These are phyloP conservation scores for Aspergillus brasiliensis DNA, from an alignment of 2,329 filamentous ascomycete genomes.

Conservation along the genomic window DNA sequence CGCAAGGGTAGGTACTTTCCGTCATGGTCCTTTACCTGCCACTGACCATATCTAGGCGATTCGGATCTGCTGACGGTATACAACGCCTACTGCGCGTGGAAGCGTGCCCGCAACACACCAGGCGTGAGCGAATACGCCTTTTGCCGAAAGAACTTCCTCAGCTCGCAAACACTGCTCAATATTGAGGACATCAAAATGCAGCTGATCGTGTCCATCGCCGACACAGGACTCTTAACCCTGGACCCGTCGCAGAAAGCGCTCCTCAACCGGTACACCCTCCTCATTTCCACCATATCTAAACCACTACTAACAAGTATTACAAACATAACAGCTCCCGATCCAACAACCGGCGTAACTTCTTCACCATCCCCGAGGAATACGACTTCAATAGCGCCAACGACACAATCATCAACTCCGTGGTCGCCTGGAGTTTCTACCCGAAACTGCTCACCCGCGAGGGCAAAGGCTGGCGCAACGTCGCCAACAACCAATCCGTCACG, in stretches of 20 bases:
- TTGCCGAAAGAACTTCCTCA: slow-evolving; percentile 92
- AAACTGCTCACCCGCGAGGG: slow-evolving; percentile 83
- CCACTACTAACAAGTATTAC: slow-evolving; percentile 7
- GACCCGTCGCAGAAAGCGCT: slow-evolving; percentile 70
- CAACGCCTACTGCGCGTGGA: slow-evolving; percentile 91
- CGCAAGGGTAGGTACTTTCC: slow-evolving; percentile 57
- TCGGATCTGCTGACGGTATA: slow-evolving; percentile 92
- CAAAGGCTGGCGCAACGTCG: slow-evolving; percentile 86
- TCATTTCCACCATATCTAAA: not conserved
- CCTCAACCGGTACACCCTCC: slow-evolving; percentile 59
- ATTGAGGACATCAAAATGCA: slow-evolving; percentile 97
- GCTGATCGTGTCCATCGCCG: slow-evolving; percentile 78
- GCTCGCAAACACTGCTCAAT: slow-evolving; percentile 80
- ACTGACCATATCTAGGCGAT: slow-evolving; percentile 57
- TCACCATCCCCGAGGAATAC: slow-evolving; percentile 74
- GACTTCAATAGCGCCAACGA: slow-evolving; percentile 81
- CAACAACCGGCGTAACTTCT: slow-evolving; percentile 72
- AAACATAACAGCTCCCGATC: slow-evolving; percentile 56
- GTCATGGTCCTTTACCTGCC: not conserved
- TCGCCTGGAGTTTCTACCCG: slow-evolving; percentile 94
- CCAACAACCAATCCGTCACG: slow-evolving; percentile 88
- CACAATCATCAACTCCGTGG: slow-evolving; percentile 73
- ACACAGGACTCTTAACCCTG: slow-evolving; percentile 79
- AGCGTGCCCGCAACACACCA: slow-evolving; percentile 72
- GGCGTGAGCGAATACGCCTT: slow-evolving; percentile 80